phyloP scores from a whole-genome alignment of 352 stramenopile species.

The Nothophytophthora sp. region DNA sequence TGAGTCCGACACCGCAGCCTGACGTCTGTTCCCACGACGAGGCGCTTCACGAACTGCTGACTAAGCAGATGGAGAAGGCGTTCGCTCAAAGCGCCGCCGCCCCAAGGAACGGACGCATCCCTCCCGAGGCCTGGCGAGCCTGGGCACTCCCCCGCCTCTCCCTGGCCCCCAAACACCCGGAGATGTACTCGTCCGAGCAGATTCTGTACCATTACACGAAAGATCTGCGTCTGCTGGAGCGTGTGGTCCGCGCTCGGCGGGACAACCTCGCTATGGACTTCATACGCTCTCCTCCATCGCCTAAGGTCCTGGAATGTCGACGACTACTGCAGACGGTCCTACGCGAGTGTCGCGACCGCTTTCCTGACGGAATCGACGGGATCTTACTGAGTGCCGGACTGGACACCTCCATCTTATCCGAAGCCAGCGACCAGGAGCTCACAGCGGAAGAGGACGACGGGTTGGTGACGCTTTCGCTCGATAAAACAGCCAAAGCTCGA shows the following conservation, averaged over 20 bases:
- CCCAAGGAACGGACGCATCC: constrained; percentile 28
- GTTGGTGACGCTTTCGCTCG: constrained; percentile 37
- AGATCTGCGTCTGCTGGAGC: constrained; percentile 42
- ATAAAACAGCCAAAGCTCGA: constrained; percentile 28
- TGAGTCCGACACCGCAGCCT: constrained; percentile 14
- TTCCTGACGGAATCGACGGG: constrained; percentile 35
- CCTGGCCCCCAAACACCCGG: constrained; percentile 52
- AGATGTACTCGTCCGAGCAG: constrained; percentile 68
- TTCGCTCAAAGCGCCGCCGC: constrained; percentile 41
- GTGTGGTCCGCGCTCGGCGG: constrained; percentile 32
- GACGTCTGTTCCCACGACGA: constrained; percentile 42
- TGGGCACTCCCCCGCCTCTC: constrained; percentile 64
- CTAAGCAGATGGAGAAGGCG: constrained; percentile 44
- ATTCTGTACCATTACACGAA: constrained; percentile 81
- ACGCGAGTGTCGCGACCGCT: constrained; percentile 30
- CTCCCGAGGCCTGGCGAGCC: constrained; percentile 46
- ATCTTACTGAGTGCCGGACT: constrained; percentile 72
- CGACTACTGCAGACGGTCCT: constrained; percentile 58
- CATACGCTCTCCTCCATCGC: constrained; percentile 33
- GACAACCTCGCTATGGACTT: constrained; percentile 44
- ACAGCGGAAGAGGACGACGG: constrained; percentile 8
- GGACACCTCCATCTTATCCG: constrained; percentile 71
- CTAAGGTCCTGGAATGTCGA: constrained; percentile 42
- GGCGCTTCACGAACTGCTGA: constrained; percentile 35
- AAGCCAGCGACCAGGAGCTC: constrained; percentile 51